Percentiles rank a stretch among this genome's conserved stretches.
These are phyloP conservation scores for Parastagonospora avenae DNA, from an alignment of 2,329 filamentous ascomycete species.

Conservation along the genomic window DNA sequence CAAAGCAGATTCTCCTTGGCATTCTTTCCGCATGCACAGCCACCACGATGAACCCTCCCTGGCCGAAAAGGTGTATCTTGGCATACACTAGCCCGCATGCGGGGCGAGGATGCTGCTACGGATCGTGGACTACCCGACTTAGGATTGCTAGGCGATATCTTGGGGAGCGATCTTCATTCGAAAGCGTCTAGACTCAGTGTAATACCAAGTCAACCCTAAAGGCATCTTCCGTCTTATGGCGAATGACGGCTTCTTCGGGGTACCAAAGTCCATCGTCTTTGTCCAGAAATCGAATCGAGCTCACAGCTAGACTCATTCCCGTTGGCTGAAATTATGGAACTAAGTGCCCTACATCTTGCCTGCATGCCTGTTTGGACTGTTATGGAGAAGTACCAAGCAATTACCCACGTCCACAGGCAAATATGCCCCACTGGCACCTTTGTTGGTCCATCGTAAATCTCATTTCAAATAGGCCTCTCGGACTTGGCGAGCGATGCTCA, in stretches of 20 bases:
- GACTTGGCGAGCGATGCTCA: conserved; percentile 20
- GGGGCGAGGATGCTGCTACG: conserved; percentile 15
- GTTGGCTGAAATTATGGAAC: background rate
- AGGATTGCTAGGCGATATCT: conserved; percentile 37
- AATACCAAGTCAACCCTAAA: conserved; percentile 1
- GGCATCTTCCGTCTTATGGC: conserved; percentile 11
- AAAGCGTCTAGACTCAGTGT: conserved; percentile 8
- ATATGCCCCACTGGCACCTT: background rate
- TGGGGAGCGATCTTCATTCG: conserved; percentile 21
- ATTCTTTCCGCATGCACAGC: conserved; percentile 13
- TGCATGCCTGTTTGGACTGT: background rate
- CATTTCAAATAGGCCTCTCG: conserved; percentile 13
- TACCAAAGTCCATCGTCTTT: background rate
- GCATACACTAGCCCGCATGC: conserved; percentile 6
- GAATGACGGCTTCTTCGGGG: conserved; percentile 4
- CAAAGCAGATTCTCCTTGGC: background rate
- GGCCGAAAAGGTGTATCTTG: conserved; percentile 11
- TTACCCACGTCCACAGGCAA: background rate
- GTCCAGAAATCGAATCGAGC: conserved; percentile 3
- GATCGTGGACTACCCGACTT: conserved; percentile 25
- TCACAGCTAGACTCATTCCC: background rate
- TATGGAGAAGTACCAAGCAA: conserved; percentile 10
- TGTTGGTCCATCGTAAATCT: conserved; percentile 1
- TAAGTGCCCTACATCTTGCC: conserved; percentile 1
- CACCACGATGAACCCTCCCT: conserved; percentile 5